These are phyloP conservation scores for Talaromyces wortmannii DNA, from an alignment of 495 filamentous ascomycete species.

Conservation along the genomic window DNA sequence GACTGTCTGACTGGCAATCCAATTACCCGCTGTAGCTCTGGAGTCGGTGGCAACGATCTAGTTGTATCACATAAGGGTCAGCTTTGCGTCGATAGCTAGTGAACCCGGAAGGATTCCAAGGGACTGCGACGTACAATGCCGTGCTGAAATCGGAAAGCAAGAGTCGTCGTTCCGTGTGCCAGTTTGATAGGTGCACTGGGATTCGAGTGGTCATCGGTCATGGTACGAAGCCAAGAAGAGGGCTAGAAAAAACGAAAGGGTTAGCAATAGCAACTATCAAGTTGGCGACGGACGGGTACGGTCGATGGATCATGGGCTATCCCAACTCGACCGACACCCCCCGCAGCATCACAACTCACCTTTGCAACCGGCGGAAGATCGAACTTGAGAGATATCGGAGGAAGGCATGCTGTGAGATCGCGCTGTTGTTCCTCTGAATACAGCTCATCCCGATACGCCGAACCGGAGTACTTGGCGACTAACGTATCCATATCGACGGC, in stretches of 20 bases:
- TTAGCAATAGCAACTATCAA: background rate
- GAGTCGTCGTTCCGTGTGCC: constrained; percentile 97
- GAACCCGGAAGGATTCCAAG: too few relatives aligned
- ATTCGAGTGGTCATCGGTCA: constrained; percentile 95
- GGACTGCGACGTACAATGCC: constrained; percentile 56
- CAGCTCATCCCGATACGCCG: constrained; percentile 64
- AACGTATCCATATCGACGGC: constrained; percentile 75
- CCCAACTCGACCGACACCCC: too few relatives aligned
- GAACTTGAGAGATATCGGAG: constrained; percentile 81
- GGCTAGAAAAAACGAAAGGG: constrained; percentile 41
- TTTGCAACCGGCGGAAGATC: constrained; percentile 89
- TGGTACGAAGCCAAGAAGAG: constrained; percentile 88
- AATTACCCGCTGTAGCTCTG: constrained; percentile 90
- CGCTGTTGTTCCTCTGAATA: constrained; percentile 68
- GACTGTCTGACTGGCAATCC: constrained; percentile 98
- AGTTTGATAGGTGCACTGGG: constrained; percentile 97
- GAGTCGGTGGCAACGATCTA: constrained; percentile 94
- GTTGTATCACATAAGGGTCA: constrained; percentile 1
- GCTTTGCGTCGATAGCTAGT: background rate
- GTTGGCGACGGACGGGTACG: too few relatives aligned
- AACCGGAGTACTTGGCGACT: constrained; percentile 79
- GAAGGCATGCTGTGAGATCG: constrained; percentile 58
- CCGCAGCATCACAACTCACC: constrained; percentile 41
- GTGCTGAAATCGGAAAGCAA: constrained; percentile 94
- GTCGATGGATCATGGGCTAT: too few relatives aligned